Evolutionary conservation across 768 basidiomycete species (phyloP), one percentile per base, ranked within the genome.

Genomic region (Cyathus striatus): DNA sequence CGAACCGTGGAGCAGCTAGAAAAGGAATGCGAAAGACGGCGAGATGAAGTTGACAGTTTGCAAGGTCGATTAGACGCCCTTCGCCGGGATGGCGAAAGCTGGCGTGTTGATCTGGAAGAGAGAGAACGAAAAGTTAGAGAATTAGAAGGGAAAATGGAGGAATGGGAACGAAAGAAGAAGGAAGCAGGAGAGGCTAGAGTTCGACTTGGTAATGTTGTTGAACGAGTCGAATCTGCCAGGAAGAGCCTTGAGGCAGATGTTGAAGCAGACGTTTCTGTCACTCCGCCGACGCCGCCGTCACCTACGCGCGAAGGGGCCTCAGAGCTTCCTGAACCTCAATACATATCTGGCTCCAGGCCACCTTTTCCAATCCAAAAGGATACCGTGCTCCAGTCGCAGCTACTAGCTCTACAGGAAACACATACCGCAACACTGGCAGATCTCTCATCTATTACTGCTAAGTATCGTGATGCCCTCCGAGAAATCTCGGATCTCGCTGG

Each of bases 401-500:
- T 94, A 21, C 61, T 79, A 6, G 69, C 77, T 9, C 74, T 98
- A n/a, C 88, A 86, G 55, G 78, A 89, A 56, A 87, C 83, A 3
- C 88, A 92, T 53, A 79, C 79, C 7, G 83, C 83, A 32, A 90
- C 89, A 0, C 73, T 94, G 17, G 69, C 79, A 6, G 90, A 94
- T 51, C 73, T 94, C 26, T 81, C 90, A 5, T 72, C 79, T 1
- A 76, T 96, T 25, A 81, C 85, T 1, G 63, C 68, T 42, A 94
- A 94, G 61, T 97, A 94, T 57, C 82, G 83, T 23, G 88, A 95
- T 46, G 89, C 94, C 14, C 73, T 97, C 23, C 78, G 79, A 38
- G 90, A 95, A 62, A 95, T 99, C 45, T 86, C 87, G n/a, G 91
- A 94, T 53, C 77, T 99, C 30, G 84, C 86, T 14, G 76, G 82